Base-by-base conservation (phyloP, 1,284 basidiomycete genomes). In the Ustilago bromivora region DNA sequence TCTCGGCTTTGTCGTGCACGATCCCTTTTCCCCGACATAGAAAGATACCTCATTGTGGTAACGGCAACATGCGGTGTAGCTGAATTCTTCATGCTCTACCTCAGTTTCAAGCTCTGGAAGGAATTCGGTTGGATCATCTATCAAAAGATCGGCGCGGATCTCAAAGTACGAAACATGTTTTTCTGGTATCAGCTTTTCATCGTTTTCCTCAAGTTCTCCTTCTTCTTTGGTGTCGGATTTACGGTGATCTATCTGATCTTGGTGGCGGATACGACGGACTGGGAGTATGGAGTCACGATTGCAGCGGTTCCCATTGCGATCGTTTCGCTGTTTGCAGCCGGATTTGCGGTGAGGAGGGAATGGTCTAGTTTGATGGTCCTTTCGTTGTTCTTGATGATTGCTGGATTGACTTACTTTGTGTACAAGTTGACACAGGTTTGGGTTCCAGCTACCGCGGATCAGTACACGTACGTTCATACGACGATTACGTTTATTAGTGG, bases 91-190 rank as follows among this genome's bases (percentile, higher is more conserved):
- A 58, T 83, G 60, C 57, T 52, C 11, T 71, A 51, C 17, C 38
- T 82, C n/a, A 65, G 66, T 38, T 75, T 59, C 60, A 78, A 72
- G 63, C 66, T 83, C 7, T 82, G 78, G 75, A 57, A 57, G 28
- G 82, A 83, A n/a, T 83, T 81, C 38, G 82, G 81, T 53, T 83
- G 82, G 82, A 47, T 71, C 56, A 73, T 83, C 49, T 83, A 83
- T 61, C 78, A 80, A 36, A 79, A 78, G 74, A 82, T 82, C 38
- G 82, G 81, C 1, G 82, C 82, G 5, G 77, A 81, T 61, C 63
- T 82, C 34, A 40, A 52, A 23, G 72, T 79, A 38, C 51, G 82
- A 28, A 69, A 64, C 23, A 75, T 79, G 71, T 82, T 78, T 57
- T 63, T 83, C 43, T 76, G 69, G 66, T 83, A 83, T 56, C 81